Evolutionary conservation across 495 filamentous ascomycete species (phyloP).

Genomic region (Tuber umbilicatum): DNA sequence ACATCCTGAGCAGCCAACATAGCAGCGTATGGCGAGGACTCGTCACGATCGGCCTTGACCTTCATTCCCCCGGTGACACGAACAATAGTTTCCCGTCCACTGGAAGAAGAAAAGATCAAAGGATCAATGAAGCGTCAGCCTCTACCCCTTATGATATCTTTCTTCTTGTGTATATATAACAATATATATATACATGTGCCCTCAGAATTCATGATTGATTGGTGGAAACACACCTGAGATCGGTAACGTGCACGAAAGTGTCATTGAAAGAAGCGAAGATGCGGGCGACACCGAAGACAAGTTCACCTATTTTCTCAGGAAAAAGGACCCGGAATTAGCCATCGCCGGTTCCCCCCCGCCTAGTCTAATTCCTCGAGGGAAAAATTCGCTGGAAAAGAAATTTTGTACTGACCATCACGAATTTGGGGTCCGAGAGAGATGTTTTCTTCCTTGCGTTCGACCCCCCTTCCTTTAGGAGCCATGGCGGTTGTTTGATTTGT

Average conservation of each 20-base stretch:
- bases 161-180: conserved; percentile 12
- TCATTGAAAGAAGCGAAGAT: conserved; percentile 99
- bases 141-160: conserved; percentile 40
- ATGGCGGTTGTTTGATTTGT: conserved; percentile 31
- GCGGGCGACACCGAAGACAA: conserved; percentile 97
- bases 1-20: conserved; percentile 99
- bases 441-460: conserved; percentile 67
- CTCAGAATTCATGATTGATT: conserved; percentile 19
- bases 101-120: conserved; percentile 58
- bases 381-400: conserved; percentile 4
- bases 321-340: conserved; percentile 22
- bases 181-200: conserved; percentile 7
- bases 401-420: conserved; percentile 62
- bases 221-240: conserved; percentile 74
- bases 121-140: conserved; percentile 43
- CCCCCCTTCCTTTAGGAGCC: conserved; percentile 43
- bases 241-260: conserved; percentile 92
- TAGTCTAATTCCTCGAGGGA: not conserved
- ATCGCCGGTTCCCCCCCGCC: not conserved
- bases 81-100: conserved; percentile 98
- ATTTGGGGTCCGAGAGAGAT: conserved; percentile 95
- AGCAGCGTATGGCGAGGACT: conserved; percentile 98
- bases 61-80: conserved; percentile 99
- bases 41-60: conserved; percentile 99
- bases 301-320: conserved; percentile 58